Conservation (phyloP, 2,329 filamentous ascomycete genomes). For the Colletotrichum spinosum region DNA sequence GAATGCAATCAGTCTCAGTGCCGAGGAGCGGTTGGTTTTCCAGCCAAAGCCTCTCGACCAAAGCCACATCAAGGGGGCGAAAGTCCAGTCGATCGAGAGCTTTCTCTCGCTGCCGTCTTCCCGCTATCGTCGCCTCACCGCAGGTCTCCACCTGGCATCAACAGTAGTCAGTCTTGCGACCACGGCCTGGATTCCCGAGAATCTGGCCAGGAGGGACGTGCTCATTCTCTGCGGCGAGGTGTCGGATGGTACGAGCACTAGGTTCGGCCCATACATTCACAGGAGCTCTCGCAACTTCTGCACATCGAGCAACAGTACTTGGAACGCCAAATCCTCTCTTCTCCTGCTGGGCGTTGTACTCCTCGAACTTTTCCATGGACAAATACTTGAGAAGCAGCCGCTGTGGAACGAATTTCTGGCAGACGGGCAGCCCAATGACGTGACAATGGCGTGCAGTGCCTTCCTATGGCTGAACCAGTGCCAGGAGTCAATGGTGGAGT, state of each 20-base stretch:
- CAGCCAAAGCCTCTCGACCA: constrained; percentile 2
- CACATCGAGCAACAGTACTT: fast-evolving
- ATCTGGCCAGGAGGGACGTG: constrained; percentile 5
- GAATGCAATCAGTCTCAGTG: background rate
- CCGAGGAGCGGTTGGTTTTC: background rate
- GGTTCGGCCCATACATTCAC: background rate
- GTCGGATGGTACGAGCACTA: background rate
- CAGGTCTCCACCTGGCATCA: constrained; percentile 11
- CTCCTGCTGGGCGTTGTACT: too few relatives aligned
- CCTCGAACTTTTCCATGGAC: too few relatives aligned
- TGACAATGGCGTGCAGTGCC: too few relatives aligned
- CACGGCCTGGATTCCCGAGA: background rate
- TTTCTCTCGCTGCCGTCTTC: background rate
- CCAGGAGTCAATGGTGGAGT: too few relatives aligned
- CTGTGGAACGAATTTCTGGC: too few relatives aligned
- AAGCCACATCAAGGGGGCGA: background rate
- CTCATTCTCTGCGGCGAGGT: background rate
- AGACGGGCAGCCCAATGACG: too few relatives aligned
- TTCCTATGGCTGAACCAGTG: too few relatives aligned
- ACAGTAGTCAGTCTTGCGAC: constrained; percentile 20
- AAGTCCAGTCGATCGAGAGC: background rate
- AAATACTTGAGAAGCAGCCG: too few relatives aligned
- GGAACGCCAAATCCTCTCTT: too few relatives aligned
- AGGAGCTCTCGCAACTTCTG: constrained; percentile 8
- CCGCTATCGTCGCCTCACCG: constrained; percentile 1